Evolutionary conservation across 2,329 filamentous ascomycete genomes (phyloP).

Genomic region (Cladophialophora exuberans): DNA sequence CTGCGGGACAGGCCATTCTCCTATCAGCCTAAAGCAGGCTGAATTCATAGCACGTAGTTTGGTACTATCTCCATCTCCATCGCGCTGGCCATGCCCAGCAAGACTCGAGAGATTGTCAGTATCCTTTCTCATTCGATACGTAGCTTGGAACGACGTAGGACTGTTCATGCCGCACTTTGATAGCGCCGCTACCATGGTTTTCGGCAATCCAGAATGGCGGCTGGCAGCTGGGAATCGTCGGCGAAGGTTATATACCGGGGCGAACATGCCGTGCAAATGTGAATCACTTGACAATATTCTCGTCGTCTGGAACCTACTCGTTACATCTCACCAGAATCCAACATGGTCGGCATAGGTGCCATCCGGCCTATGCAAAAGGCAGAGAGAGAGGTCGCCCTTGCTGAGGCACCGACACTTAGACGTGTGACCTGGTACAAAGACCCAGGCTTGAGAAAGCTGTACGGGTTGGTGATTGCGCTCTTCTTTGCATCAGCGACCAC

Average conservation of each 20-base stretch:
- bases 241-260: neutral
- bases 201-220: no score
- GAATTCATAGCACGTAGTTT: no score
- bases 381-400: constrained; percentile 43
- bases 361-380: constrained; percentile 22
- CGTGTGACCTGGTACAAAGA: constrained; percentile 62
- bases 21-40: constrained; percentile 20
- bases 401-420: constrained; percentile 56
- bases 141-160: neutral
- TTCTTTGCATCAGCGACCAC: constrained; percentile 61
- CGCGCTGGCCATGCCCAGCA: neutral
- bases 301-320: no score
- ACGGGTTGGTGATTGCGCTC: constrained; percentile 57
- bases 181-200: neutral
- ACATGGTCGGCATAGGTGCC: constrained; percentile 12
- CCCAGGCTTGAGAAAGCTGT: constrained; percentile 60
- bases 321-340: neutral
- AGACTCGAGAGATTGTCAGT: neutral
- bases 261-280: neutral
- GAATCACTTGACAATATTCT: no score
- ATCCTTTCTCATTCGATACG: constrained; percentile 1
- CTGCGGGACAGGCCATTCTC: constrained; percentile 12
- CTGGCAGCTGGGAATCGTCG: no score
- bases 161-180: neutral
- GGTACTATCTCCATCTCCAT: constrained; percentile 2